Conservation (phyloP, 2,329 filamentous ascomycete species). For the Teratosphaeria destructans region DNA sequence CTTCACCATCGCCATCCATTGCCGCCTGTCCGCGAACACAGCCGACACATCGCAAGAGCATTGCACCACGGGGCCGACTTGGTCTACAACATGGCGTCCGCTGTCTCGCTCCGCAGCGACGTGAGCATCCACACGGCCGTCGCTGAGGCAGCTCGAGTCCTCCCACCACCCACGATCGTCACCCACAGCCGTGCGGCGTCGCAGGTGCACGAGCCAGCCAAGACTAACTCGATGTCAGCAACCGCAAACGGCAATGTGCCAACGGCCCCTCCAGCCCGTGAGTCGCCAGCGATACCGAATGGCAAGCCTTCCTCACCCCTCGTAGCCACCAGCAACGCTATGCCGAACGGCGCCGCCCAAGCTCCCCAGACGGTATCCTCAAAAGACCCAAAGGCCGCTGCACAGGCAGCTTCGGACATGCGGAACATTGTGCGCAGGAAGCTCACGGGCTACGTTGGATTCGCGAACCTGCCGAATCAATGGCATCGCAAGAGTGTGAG, state of each 20-base stretch:
- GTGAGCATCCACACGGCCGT: not conserved
- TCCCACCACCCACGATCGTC: not conserved
- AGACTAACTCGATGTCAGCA: slow-evolving; percentile 23
- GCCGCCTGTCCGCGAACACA: slow-evolving; percentile 6
- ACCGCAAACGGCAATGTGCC: slow-evolving; percentile 32
- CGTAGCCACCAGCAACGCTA: slow-evolving; percentile 41
- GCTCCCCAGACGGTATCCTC: slow-evolving; percentile 51
- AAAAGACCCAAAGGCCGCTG: slow-evolving; percentile 51
- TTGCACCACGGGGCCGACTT: slow-evolving; percentile 3
- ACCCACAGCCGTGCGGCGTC: not conserved
- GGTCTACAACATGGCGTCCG: slow-evolving; percentile 10
- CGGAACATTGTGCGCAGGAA: slow-evolving; percentile 97
- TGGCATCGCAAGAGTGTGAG: slow-evolving; percentile 99
- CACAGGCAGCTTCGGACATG: slow-evolving; percentile 45
- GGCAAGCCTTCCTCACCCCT: not conserved
- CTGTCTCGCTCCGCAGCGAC: not conserved
- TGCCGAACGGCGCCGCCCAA: slow-evolving; percentile 40
- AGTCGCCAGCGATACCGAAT: slow-evolving; percentile 27
- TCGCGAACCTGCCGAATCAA: slow-evolving; percentile 97
- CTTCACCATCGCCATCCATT: slow-evolving; percentile 8
- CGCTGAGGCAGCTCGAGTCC: not conserved
- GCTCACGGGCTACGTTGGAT: slow-evolving; percentile 95
- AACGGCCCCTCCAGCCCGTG: slow-evolving; percentile 34
- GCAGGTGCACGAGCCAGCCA: not conserved
- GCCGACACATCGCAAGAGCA: slow-evolving; percentile 6